A percentile compares a stretch with the other conserved stretches of the same genome.
Conservation (phyloP, 257 asterid species). For the Gardenia jasminoides region DNA sequence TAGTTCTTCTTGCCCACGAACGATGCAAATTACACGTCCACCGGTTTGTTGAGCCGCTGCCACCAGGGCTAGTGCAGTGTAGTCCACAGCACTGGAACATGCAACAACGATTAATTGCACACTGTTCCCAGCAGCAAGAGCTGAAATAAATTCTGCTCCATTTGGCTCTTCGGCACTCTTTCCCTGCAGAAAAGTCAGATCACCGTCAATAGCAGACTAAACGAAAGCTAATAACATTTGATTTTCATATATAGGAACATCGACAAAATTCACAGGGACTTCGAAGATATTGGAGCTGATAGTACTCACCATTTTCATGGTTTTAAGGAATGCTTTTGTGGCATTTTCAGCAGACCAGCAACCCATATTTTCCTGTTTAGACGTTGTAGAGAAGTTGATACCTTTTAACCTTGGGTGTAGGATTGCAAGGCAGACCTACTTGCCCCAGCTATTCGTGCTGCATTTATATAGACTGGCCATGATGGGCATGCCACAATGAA, state of each 20-base stretch:
- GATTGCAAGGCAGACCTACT: slow-evolving; percentile 12
- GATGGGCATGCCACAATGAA: slow-evolving; percentile 34
- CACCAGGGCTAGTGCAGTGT: slow-evolving; percentile 61
- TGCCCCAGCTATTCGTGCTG: slow-evolving; percentile 17
- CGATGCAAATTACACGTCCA: slow-evolving; percentile 67
- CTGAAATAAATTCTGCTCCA: slow-evolving; percentile 78
- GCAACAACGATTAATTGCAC: slow-evolving; percentile 60
- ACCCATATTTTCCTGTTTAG: slow-evolving; percentile 41
- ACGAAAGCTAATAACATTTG: not conserved
- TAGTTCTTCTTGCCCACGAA: slow-evolving; percentile 40
- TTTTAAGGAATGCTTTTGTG: slow-evolving; percentile 74
- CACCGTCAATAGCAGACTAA: not conserved
- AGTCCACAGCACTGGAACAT: slow-evolving; percentile 53
- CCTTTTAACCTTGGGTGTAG: slow-evolving; percentile 17
- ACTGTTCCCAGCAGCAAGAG: slow-evolving; percentile 86
- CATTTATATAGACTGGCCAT: slow-evolving; percentile 28
- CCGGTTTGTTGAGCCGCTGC: slow-evolving; percentile 88
- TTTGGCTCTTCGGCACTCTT: slow-evolving; percentile 60
- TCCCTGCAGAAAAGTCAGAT: slow-evolving; percentile 40
- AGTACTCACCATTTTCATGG: slow-evolving; percentile 69
- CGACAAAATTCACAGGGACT: not conserved
- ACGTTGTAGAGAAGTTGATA: slow-evolving; percentile 17
- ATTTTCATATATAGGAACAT: not conserved
- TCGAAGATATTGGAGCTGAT: not conserved
- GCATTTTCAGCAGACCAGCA: slow-evolving; percentile 95